phyloP scores from a whole-genome alignment of 2,329 filamentous ascomycete species.

The Epichloe gansuensis region DNA sequence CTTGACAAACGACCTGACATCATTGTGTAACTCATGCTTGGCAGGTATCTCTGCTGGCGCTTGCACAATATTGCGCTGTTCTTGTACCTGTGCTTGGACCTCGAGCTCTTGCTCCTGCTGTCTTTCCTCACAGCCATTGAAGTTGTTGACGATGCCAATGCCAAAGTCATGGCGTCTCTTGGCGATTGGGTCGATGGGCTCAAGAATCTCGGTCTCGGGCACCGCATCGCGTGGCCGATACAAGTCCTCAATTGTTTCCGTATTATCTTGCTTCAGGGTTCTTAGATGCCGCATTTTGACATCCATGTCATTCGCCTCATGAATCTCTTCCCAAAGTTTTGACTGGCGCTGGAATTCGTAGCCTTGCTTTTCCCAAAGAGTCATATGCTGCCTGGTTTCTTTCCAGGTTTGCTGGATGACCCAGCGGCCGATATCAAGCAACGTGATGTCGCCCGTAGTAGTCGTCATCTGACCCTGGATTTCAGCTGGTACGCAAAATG shows the following conservation, averaged over 20 bases:
- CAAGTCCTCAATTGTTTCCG: conserved; percentile 1
- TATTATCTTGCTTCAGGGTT: background rate
- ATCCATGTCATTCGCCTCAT: background rate
- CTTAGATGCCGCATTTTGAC: background rate
- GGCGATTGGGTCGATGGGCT: background rate
- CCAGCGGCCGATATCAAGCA: too few relatives aligned
- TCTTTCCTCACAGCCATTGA: background rate
- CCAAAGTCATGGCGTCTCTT: background rate
- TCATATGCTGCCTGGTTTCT: conserved; percentile 25
- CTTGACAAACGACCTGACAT: too few relatives aligned
- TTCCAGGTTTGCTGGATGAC: too few relatives aligned
- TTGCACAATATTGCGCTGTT: conserved; percentile 22
- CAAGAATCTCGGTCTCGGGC: background rate
- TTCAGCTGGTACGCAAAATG: too few relatives aligned
- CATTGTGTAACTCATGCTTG: too few relatives aligned
- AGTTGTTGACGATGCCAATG: background rate
- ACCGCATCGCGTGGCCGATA: background rate
- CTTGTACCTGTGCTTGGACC: conserved; percentile 47
- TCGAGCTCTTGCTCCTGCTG: conserved; percentile 52
- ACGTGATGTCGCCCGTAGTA: too few relatives aligned
- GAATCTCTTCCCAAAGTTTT: conserved; percentile 18
- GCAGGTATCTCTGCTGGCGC: background rate
- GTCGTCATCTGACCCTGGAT: too few relatives aligned
- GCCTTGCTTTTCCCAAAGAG: conserved; percentile 51
- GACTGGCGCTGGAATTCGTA: conserved; percentile 32